Evolutionary conservation across 2,329 filamentous ascomycete species (phyloP).

Genomic region (Grosmannia huntii): DNA sequence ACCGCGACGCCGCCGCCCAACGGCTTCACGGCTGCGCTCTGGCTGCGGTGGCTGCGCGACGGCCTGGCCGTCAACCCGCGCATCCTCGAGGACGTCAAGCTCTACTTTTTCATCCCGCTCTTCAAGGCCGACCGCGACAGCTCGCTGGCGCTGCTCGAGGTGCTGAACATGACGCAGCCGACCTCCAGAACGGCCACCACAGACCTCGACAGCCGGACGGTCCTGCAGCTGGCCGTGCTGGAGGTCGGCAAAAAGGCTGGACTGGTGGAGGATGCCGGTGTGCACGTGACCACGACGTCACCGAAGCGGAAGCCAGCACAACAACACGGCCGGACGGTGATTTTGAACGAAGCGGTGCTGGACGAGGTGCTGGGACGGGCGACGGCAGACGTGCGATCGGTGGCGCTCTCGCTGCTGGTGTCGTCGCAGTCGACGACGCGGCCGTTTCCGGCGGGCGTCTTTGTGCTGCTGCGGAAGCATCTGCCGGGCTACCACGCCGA

Average conservation of each 20-base stretch:
- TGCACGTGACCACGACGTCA: not conserved
- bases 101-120: slow-evolving; percentile 49
- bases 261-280: slow-evolving; percentile 44
- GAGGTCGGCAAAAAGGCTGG: slow-evolving; percentile 60
- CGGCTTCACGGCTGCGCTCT: slow-evolving; percentile 28
- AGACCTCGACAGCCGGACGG: slow-evolving; percentile 37
- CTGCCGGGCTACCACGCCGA: slow-evolving; percentile 67
- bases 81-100: slow-evolving; percentile 50
- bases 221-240: slow-evolving; percentile 53
- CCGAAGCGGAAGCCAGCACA: not conserved
- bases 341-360: slow-evolving; percentile 31
- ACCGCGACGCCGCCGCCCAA: slow-evolving; percentile 4
- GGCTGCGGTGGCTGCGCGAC: slow-evolving; percentile 44
- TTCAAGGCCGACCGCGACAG: slow-evolving; percentile 44
- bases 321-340: slow-evolving; percentile 11
- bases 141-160: slow-evolving; percentile 43
- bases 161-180: slow-evolving; percentile 24
- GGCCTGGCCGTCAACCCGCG: slow-evolving; percentile 34
- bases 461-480: slow-evolving; percentile 51
- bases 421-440: slow-evolving; percentile 63
- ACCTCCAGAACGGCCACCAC: not conserved
- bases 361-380: slow-evolving; percentile 40
- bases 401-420: slow-evolving; percentile 71
- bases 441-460: slow-evolving; percentile 50
- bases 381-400: slow-evolving; percentile 55